phyloP scores from a whole-genome alignment of 2,329 filamentous ascomycete species.

The Clonostachys byssicola region DNA sequence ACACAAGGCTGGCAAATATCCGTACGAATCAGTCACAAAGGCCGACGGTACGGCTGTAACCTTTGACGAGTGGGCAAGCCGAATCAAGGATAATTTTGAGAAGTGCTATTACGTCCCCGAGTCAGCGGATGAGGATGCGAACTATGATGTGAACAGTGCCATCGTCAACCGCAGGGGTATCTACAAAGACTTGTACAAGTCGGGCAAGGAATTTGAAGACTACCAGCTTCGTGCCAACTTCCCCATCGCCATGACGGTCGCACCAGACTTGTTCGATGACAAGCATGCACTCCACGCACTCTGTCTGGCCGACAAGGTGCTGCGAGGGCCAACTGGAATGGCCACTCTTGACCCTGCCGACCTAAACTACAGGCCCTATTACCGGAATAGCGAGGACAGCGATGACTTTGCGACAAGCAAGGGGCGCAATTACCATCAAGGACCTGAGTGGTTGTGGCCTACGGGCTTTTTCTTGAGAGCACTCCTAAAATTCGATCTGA shows the following conservation, averaged over 20 bases:
- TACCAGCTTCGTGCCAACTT: constrained; percentile 96
- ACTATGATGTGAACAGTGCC: constrained; percentile 75
- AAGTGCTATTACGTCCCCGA: constrained; percentile 83
- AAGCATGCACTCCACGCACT: constrained; percentile 76
- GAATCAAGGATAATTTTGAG: constrained; percentile 85
- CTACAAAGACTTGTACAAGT: constrained; percentile 95
- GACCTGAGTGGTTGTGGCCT: constrained; percentile 97
- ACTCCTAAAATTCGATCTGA: constrained; percentile 83
- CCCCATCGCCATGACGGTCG: constrained; percentile 91
- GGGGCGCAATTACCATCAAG: constrained; percentile 96
- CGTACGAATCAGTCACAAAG: constrained; percentile 68
- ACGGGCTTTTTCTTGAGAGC: constrained; percentile 93
- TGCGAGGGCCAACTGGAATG: constrained; percentile 90
- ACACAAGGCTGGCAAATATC: constrained; percentile 64
- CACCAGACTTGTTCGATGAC: constrained; percentile 79
- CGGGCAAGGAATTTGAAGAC: constrained; percentile 94
- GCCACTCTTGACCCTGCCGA: constrained; percentile 91
- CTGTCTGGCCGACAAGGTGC: constrained; percentile 70
- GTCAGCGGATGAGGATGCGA: constrained; percentile 62
- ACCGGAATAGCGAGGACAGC: constrained; percentile 92
- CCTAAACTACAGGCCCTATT: constrained; percentile 90
- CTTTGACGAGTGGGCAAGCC: constrained; percentile 73
- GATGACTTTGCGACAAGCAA: constrained; percentile 89
- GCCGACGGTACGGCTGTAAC: constrained; percentile 57
- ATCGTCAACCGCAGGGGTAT: constrained; percentile 90